These are phyloP conservation scores for Metschnikowia shivogae DNA, from an alignment of 805 yeast genomes.

Conservation along the genomic window DNA sequence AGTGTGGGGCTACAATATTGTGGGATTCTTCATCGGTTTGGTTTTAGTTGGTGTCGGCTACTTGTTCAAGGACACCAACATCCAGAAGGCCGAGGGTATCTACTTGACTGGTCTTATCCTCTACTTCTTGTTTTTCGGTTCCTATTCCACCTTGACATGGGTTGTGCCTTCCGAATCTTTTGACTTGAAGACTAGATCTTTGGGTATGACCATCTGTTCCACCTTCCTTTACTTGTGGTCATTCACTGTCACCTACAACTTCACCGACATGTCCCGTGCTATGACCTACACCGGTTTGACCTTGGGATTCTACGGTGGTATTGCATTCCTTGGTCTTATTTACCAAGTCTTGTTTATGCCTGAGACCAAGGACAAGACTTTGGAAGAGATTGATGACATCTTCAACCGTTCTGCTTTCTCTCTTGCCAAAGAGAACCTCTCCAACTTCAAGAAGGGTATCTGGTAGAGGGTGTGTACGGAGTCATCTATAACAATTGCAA, in stretches of 20 bases:
- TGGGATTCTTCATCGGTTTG: slow-evolving; percentile 58
- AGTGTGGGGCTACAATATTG: slow-evolving; percentile 55
- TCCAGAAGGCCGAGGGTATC: slow-evolving; percentile 51
- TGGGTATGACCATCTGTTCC: slow-evolving; percentile 62
- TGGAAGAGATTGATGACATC: slow-evolving; percentile 67
- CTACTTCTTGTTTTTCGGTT: slow-evolving; percentile 64
- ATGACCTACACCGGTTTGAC: slow-evolving; percentile 61
- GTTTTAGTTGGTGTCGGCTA: slow-evolving; percentile 59
- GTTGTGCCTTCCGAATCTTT: slow-evolving; percentile 64
- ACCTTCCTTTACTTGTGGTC: slow-evolving; percentile 57
- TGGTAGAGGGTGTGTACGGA: slow-evolving; percentile 4
- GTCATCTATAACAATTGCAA: too few species aligned
- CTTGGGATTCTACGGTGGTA: slow-evolving; percentile 65
- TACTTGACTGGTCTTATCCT: slow-evolving; percentile 60
- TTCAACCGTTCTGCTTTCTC: slow-evolving; percentile 46
- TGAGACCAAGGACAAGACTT: slow-evolving; percentile 66
- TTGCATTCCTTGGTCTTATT: slow-evolving; percentile 53
- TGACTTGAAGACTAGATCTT: slow-evolving; percentile 54
- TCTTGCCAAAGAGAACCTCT: slow-evolving; percentile 33
- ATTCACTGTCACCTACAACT: slow-evolving; percentile 62
- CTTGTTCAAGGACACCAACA: slow-evolving; percentile 36
- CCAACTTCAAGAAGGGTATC: slow-evolving; percentile 24
- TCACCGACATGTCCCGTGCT: slow-evolving; percentile 50
- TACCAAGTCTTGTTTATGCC: slow-evolving; percentile 59
- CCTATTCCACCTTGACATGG: slow-evolving; percentile 66